Base-by-base conservation (phyloP, 495 filamentous ascomycete genomes). In the Aspergillus bertholletiae region DNA sequence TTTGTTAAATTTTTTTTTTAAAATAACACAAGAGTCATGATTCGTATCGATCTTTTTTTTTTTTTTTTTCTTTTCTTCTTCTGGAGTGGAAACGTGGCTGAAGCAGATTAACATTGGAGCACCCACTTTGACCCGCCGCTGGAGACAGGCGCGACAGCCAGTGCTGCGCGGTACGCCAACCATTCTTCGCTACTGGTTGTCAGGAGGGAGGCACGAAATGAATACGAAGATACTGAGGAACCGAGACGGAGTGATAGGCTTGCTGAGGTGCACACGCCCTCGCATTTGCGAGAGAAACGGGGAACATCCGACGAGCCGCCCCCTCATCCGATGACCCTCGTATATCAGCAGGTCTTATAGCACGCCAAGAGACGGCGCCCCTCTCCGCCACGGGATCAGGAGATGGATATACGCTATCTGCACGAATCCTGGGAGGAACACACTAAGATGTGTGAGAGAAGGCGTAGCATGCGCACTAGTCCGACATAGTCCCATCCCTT, bases 161-260 rank as follows among this genome's bases (percentile, higher is more conserved):
- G 37, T 60, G 46, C 57, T 58, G 18, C 72, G 70, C 21, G 74
- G 72, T 27, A 74, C 69, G 24, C 72, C 74, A 27, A 76, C 74
- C 73, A 75, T 75, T 32, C 15, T 22, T 21, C 34, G n/a, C 17
- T 43, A 15, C 20, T 7, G 20, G 7, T 1, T 20, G n/a, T 22
- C 39, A 11, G 39, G 7, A 43, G 39, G 20, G 11, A 15, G n/a
- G 39, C 18, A 43, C 22, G 39, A 17, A 22, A 43, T 22, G 39
- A 46, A 43, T 43, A 43, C 39, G 39, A 15, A 18, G n/a, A 43
- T 7, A 18, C 9, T 5, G 17, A 22, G 17, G 20, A 18, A 21
- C 9, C 17, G 18, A 17, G 39, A 3, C 2, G 22, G 39, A 12
- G 1, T 22, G 39, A 43, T 43, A 43, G 39, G 39, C 39, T 43